These are phyloP conservation scores for Blumeria graminis DNA, from an alignment of 2,329 filamentous ascomycete species.

Conservation along the genomic window DNA sequence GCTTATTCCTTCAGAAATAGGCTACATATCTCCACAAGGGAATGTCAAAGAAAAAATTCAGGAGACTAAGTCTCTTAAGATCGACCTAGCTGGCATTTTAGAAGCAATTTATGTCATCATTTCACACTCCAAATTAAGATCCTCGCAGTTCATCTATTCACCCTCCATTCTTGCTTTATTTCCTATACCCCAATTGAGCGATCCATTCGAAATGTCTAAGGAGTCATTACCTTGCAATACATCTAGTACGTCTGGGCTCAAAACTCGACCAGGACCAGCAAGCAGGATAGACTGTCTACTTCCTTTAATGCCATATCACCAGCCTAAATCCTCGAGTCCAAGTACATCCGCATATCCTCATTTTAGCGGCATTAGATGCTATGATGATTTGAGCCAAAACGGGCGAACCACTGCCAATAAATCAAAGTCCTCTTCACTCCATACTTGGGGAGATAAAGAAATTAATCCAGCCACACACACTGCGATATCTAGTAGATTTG, in stretches of 20 bases:
- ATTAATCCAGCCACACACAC: constrained; percentile 5
- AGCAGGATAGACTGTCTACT: constrained; percentile 43
- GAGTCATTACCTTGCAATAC: constrained; percentile 26
- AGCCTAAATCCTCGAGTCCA: constrained; percentile 15
- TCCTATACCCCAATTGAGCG: constrained; percentile 24
- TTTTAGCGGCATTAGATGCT: constrained; percentile 21
- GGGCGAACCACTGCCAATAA: constrained; percentile 8
- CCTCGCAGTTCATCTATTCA: constrained; percentile 44
- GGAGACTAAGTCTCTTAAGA: constrained; percentile 29
- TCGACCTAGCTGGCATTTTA: constrained; percentile 43
- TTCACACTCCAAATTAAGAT: constrained; percentile 53
- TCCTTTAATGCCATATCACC: constrained; percentile 25
- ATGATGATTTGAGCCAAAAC: constrained; percentile 15
- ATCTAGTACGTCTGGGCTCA: constrained; percentile 26
- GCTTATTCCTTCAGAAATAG: constrained; percentile 41
- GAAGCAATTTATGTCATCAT: constrained; percentile 58
- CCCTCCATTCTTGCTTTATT: constrained; percentile 47
- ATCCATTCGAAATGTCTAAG: constrained; percentile 25
- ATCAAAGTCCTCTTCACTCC: constrained; percentile 6
- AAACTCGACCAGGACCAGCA: constrained; percentile 15
- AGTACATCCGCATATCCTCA: constrained; percentile 28
- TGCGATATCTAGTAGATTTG: constrained; percentile 18
- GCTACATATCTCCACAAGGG: constrained; percentile 27
- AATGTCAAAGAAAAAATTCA: constrained; percentile 34
- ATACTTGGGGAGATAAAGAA: constrained; percentile 9